Base-by-base conservation (phyloP, 208 protist genomes). In the Wallacemonas sp. region DNA sequence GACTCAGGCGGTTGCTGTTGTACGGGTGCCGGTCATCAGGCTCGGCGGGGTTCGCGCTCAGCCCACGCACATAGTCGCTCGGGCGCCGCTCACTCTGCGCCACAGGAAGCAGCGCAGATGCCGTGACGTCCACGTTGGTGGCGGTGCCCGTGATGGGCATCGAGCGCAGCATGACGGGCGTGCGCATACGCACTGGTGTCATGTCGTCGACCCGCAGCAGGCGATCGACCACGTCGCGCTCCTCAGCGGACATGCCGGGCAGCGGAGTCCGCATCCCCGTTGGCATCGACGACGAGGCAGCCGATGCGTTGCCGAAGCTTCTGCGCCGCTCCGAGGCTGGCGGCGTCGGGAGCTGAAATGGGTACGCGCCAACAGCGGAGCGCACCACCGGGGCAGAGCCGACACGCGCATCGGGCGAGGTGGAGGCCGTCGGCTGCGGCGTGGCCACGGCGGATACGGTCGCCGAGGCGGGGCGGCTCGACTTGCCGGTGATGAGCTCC, bases 61-160 rank as follows among this genome's bases (percentile, higher is more conserved):
- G 44, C 44, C 17, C 44, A 5, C 19, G 17, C 17, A 26, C 9
- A 17, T 23, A 26, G 17, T 17, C 19, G 44, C 44, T 23, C 5
- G 19, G 9, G n/a, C 19, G 44, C 12, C 52, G 52, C 30, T 58
- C 52, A 2, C 30, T 19, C 32, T 34, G 9, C 2, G 52, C 26
- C 52, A 58, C 52, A 3, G 52, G 52, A 4, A 58, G 52, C 52
- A 58, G 52, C 16, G 11, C n/a, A 4, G 52, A 4, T 21, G 52
- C 9, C n/a, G 52, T 58, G 16, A 58, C 52, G 38, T 58, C 52
- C 16, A 58, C 52, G 30, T 58, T 58, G 52, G 52, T 58, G n/a
- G 52, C 34, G 30, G n/a, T 39, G 5, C 52, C 52, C 5, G 32
- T 58, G 32, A 58, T 58, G 52, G 52, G 52, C 52, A 58, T 58